Evolutionary conservation across 805 yeast species (phyloP).

Genomic region (Yarrowia sp.): DNA sequence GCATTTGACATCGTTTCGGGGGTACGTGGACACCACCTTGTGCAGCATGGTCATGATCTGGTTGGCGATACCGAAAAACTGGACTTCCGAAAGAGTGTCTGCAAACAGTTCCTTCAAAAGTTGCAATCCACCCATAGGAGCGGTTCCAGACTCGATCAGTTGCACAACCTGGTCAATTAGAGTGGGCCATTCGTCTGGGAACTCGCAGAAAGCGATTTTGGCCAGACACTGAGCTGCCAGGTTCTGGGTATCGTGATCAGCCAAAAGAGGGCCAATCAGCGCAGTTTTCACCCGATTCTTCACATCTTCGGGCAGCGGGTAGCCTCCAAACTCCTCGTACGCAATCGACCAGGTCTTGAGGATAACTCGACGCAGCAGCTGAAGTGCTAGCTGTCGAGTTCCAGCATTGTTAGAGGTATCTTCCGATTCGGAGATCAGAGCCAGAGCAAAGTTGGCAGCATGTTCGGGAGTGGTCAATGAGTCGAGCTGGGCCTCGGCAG

Average conservation of each 20-base stretch:
- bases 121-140: constrained; percentile 53
- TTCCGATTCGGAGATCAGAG: constrained; percentile 13
- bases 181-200: constrained; percentile 95
- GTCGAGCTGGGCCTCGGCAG: constrained; percentile 36
- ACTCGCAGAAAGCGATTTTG: constrained; percentile 86
- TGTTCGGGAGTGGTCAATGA: constrained; percentile 12
- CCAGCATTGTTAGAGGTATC: constrained; percentile 4
- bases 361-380: constrained; percentile 22
- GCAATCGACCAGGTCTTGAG: constrained; percentile 75
- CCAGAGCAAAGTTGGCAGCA: constrained; percentile 9
- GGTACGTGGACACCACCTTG: constrained; percentile 14
- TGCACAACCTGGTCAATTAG: constrained; percentile 55
- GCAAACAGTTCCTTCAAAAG: constrained; percentile 73
- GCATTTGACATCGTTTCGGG: constrained; percentile 40
- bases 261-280: constrained; percentile 58
- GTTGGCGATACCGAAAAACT: constrained; percentile 75
- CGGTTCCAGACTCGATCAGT: constrained; percentile 49
- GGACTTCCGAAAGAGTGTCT: constrained; percentile 84
- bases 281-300: constrained; percentile 60
- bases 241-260: constrained; percentile 50
- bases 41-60: constrained; percentile 41
- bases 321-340: constrained; percentile 74
- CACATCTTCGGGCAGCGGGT: constrained; percentile 61
- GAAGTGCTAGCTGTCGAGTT: constrained; percentile 22
- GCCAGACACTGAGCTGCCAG: constrained; percentile 72